Base-by-base conservation (phyloP, 441 rosid genomes). In the Euphorbia schlechtendalii region DNA sequence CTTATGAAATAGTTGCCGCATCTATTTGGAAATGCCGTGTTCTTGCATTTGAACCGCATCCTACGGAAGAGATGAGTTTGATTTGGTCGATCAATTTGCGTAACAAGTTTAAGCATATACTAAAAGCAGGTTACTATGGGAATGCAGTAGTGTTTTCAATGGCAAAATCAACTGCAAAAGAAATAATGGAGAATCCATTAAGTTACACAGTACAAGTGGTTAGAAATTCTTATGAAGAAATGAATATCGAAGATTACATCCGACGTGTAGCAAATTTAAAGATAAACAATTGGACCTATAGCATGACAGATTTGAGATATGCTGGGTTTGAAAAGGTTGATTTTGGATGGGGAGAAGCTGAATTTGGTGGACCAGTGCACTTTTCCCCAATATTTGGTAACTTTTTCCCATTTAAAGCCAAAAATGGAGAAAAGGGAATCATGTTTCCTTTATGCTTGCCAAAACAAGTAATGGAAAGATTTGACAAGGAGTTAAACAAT, bases 11-110 rank as follows among this genome's bases (percentile, higher is more conserved):
- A 0, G 12, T 82, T 4, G 65, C 86, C 0, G 84, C 86, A 13
- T 81, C 73, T 61, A 49, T 82, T 12, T 84, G 83, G 89, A 82
- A 78, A 5, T 78, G 81, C 51, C 82, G 86, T 0, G 83, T 85
- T 0, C 15, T 55, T 0, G 88, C 88, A 0, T 41, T 83, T 54
- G 67, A 36, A 1, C 79, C 70, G 0, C 71, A 77, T 27, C 81
- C 83, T 0, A 5, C 57, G 5, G 75, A 76, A 8, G 76, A 75
- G 55, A 75, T 74, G 67, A 74, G 87, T 1, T 7, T 81, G 5
- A 56, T 73, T 0, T 65, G 64, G 56, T 0, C 66, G 13, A 68
- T 68, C 10, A 79, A 80, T 58, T 60, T 76, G 0, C 83, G 86
- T 7, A 12, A 63, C 7, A 46, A 15, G 20, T 14, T 80, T 18